Base-by-base conservation (phyloP, 2,329 filamentous ascomycete species). In the Beauveria rudraprayagi region DNA sequence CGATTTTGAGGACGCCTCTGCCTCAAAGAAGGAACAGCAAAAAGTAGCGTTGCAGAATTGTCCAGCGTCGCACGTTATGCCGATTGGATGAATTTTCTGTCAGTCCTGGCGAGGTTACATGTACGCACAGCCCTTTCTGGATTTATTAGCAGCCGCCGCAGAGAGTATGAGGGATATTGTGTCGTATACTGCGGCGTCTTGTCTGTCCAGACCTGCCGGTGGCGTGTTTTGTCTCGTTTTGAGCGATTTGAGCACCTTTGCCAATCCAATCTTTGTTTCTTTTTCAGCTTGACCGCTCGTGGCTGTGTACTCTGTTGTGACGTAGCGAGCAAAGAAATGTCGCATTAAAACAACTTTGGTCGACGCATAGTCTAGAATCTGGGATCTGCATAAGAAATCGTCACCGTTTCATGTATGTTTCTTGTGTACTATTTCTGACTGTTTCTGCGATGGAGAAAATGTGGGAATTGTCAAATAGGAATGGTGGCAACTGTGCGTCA, bases 121-220 rank as follows among this genome's bases (percentile, higher is more conserved):
- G 11, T 8, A 16, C 47, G n/a, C 56, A 51, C 47, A 24, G n/a
- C 28, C 47, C 14, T 52, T 40, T 5, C 43, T 47, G 3, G 3
- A 11, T 17, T 40, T 7, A 30, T 40, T 7, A 30, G 43, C n/a
- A 10, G 10, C n/a, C 22, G 6, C 37, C 17, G 4, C 6, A 17
- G n/a, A 2, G 19, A 16, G 5, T 50, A 50, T 58, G 56, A 59
- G 47, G 37, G 47, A 59, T 59, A 59, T 52, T 59, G 46, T 30
- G n/a, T 7, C 11, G 22, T 26, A 28, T 30, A 6, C 5, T 57
- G 55, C 55, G 44, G 44, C n/a, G 22, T 57, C 41, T 50, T 54
- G 24, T 10, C 14, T 28, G 10, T 40, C 28, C 16, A 16, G 19
- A 16, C 3, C 28, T 17, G 17, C 22, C 22, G 17, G 55, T 40